These are phyloP conservation scores for Neurospora sp. DNA, from an alignment of 495 filamentous ascomycete species.

Conservation along the genomic window DNA sequence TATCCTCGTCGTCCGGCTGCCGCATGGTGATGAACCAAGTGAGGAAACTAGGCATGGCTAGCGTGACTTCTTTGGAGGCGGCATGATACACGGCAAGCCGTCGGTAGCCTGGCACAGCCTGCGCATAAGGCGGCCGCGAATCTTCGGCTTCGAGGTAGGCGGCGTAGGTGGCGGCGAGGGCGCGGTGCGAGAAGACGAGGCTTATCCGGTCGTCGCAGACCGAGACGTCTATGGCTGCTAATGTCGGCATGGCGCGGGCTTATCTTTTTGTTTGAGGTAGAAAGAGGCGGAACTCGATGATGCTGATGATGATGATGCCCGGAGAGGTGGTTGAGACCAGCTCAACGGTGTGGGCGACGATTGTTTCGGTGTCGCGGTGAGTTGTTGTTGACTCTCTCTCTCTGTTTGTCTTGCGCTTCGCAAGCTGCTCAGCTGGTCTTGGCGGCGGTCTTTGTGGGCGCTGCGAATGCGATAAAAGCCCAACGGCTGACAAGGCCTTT, in stretches of 20 bases:
- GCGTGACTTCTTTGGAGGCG: constrained; percentile 16
- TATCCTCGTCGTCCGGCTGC: constrained; percentile 25
- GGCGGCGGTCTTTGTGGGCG: neutral
- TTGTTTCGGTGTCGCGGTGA: neutral
- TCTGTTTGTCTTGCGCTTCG: neutral
- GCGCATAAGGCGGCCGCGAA: constrained; percentile 4
- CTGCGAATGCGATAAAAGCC: neutral
- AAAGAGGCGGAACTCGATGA: neutral
- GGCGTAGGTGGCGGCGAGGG: constrained; percentile 20
- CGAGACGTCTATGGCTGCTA: constrained; percentile 22
- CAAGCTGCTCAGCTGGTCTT: neutral
- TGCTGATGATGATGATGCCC: neutral
- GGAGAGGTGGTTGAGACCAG: neutral
- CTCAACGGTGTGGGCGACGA: neutral
- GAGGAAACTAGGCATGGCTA: constrained; percentile 19
- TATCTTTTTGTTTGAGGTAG: neutral
- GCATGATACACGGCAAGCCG: constrained; percentile 12
- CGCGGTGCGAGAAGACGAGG: constrained; percentile 22
- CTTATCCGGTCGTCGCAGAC: constrained; percentile 19
- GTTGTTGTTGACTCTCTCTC: neutral
- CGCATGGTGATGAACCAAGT: constrained; percentile 29
- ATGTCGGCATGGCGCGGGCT: constrained; percentile 13
- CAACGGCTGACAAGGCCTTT: neutral
- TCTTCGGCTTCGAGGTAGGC: constrained; percentile 18
- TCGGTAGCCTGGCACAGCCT: constrained; percentile 12